These are phyloP conservation scores for Aureobasidium vineae DNA, from an alignment of 2,329 filamentous ascomycete species.

Conservation along the genomic window DNA sequence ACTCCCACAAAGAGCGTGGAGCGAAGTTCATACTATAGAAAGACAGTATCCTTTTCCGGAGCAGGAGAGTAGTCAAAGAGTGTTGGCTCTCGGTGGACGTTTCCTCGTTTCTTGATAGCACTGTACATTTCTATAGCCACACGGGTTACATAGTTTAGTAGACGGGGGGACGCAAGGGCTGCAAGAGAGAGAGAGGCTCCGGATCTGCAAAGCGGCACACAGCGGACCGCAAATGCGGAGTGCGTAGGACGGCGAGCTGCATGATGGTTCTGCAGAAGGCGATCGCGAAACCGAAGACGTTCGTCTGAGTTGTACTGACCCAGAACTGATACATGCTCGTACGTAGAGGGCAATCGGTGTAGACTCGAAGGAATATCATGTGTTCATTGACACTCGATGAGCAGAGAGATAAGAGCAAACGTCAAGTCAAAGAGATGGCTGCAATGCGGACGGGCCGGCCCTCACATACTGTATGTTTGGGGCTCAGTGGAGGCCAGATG, in stretches of 20 bases:
- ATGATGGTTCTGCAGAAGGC: neutral
- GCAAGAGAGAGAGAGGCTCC: neutral
- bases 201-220: slow-evolving; percentile 17
- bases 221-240: slow-evolving; percentile 14
- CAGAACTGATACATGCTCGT: too few relatives aligned
- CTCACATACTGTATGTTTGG: neutral
- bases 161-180: neutral
- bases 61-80: too few relatives aligned
- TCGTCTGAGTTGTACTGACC: neutral
- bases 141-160: too few relatives aligned
- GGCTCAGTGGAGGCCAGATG: neutral
- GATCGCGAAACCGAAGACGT: neutral
- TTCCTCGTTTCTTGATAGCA: too few relatives aligned
- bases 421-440: neutral
- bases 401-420: neutral
- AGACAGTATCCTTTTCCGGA: too few relatives aligned
- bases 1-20: too few relatives aligned
- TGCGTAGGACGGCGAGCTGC: neutral
- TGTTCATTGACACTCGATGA: neutral
- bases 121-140: too few relatives aligned
- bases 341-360: neutral
- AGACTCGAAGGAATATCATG: too few relatives aligned
- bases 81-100: too few relatives aligned
- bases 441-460: neutral
- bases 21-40: too few relatives aligned